A percentile compares a stretch with the other conserved stretches of the same genome.
These are phyloP conservation scores for Gaeumannomyces tritici DNA, from an alignment of 2,329 filamentous ascomycete species.

Conservation along the genomic window DNA sequence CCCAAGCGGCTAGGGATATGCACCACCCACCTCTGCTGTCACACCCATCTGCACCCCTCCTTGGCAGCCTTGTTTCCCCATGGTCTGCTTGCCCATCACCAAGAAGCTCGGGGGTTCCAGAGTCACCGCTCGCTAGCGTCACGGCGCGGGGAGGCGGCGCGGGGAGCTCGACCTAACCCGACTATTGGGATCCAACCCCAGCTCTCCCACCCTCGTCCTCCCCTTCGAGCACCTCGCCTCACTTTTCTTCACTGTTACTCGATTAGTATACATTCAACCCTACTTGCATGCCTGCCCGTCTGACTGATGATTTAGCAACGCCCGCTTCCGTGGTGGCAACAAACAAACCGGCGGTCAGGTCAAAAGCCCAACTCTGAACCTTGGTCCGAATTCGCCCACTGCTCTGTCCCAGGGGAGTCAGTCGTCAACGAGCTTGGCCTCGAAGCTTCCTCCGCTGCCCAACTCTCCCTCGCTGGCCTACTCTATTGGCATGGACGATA, in stretches of 20 bases:
- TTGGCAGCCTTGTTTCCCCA: neutral
- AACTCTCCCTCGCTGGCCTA: conserved; percentile 55
- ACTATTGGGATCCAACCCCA: neutral
- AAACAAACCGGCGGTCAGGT: neutral
- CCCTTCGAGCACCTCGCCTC: neutral
- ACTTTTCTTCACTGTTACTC: neutral
- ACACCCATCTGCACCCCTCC: neutral
- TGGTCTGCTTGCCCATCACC: neutral
- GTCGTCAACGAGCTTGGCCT: conserved; percentile 41
- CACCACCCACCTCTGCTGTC: neutral
- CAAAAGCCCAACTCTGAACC: conserved; percentile 3
- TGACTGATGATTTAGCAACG: conserved; percentile 1
- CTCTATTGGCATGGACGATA: conserved; percentile 60
- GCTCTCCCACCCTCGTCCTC: too few species aligned
- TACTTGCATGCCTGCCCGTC: neutral
- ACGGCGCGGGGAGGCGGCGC: neutral
- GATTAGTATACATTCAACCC: neutral
- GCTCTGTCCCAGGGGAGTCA: conserved; percentile 36
- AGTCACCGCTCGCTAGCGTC: neutral
- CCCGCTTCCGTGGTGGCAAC: conserved; percentile 3
- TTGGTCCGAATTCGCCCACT: conserved; percentile 27
- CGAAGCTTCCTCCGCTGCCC: conserved; percentile 51
- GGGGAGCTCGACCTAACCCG: neutral
- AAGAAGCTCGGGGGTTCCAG: neutral
- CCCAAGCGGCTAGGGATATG: neutral